Evolutionary conservation across 1,139 yeast species (phyloP), one percentile per base, ranked within the genome.

Genomic region (Kodamaea sp.): DNA sequence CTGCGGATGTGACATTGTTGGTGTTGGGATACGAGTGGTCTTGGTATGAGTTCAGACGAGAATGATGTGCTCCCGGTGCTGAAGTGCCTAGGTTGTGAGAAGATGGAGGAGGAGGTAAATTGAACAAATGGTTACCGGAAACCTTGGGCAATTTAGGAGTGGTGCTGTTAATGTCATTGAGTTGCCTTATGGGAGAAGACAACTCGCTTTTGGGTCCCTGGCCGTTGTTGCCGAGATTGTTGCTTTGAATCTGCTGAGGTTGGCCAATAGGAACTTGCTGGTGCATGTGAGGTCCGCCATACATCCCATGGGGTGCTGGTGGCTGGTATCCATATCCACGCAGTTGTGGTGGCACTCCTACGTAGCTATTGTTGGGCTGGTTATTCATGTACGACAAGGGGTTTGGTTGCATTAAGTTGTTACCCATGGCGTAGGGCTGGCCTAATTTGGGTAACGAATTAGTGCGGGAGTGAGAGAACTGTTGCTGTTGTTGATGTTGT

Each of bases 141-240:
- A 62, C 64, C 43, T 66, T 66, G 15, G 71, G 69, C 30, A 65
- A 51, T 39, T 61, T 66, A 3, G 72, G 69, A 9, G 70, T 63
- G 26, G 50, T 50, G 12, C 47, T 47, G 35, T 48, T 53, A 19
- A 50, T 39, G 7, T 58, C 64, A 21, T 42, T 45, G 11, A 49
- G 31, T 32, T 59, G 63, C 37, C 66, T 56, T 24, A 61, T 46
- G 6, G 73, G 73, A 3, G 72, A 65, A n/a, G 65, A 57, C 10
- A 59, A 44, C 31, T 59, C 65, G 39, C 43, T 31, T 50, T 48
- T 16, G 31, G 25, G 25, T 39, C 25, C 30, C 37, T 23, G 35
- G 43, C 21, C 37, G 26, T 15, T 32, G 34, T 7, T 23, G 28
- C 42, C 24, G 37, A 43, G 19, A 35, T 26, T 20, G 32, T 11